Evolutionary conservation across 2,329 filamentous ascomycete genomes (phyloP).

Genomic region (Cyanodermella asteris): DNA sequence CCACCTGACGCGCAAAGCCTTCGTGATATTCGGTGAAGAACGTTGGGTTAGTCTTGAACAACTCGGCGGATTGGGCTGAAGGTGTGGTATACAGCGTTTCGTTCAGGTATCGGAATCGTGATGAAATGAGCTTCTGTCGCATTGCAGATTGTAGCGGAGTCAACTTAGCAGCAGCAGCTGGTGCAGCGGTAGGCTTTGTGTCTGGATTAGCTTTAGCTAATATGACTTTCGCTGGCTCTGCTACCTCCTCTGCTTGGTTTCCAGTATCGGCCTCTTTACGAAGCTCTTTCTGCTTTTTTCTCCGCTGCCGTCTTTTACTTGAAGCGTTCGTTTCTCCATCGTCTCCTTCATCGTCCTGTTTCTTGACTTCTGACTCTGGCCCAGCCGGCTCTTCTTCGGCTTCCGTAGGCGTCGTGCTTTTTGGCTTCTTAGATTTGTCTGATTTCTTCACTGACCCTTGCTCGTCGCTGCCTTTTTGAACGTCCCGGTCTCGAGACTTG

Average conservation of each 20-base stretch:
- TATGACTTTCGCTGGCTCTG: slow-evolving; percentile 3
- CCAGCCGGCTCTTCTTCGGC: background rate
- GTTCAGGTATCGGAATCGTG: slow-evolving; percentile 92
- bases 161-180: slow-evolving; percentile 36
- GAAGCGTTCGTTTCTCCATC: background rate
- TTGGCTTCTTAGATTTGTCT: background rate
- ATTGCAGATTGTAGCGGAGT: slow-evolving; percentile 87
- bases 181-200: slow-evolving; percentile 9
- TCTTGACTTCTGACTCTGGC: background rate
- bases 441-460: slow-evolving; percentile 8
- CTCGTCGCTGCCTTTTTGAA: slow-evolving; percentile 6
- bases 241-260: slow-evolving; percentile 2
- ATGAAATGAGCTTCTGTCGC: slow-evolving; percentile 83
- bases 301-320: slow-evolving; percentile 2
- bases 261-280: slow-evolving; percentile 4
- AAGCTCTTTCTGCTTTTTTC: slow-evolving; percentile 9
- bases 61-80: slow-evolving; percentile 56
- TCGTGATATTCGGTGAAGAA: slow-evolving; percentile 95
- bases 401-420: background rate
- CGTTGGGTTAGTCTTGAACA: slow-evolving; percentile 70
- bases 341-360: slow-evolving; percentile 1
- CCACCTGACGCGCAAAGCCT: slow-evolving; percentile 86
- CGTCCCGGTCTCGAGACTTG: slow-evolving; percentile 13
- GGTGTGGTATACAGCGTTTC: slow-evolving; percentile 88
- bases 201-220: slow-evolving; percentile 1